Evolutionary conservation across 352 stramenopile species (phyloP), one percentile per base, ranked within the genome.

Genomic region (Phytophthora parvispora): DNA sequence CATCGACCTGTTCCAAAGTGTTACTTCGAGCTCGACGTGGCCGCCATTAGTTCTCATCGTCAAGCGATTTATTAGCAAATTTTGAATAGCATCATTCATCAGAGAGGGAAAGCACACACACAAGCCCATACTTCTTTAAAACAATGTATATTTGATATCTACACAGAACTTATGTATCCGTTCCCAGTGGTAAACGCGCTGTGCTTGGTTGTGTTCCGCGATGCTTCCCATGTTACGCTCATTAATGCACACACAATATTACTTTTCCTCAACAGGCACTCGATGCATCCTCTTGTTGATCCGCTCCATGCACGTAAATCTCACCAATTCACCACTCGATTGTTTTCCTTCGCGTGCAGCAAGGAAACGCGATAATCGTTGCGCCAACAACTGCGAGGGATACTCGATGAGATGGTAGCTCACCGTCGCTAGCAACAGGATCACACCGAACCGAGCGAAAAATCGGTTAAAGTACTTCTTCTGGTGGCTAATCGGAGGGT

Each of bases 381-480:
- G 65, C 13, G 67, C 67, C 0, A 74, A 22, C 18, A 64, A 29
- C 49, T 74, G 62, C 45, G 64, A 74, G 2, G 74, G 74, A 18
- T 63, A 43, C 31, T 81, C 74, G 27, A 81, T 69, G 1, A 69
- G 20, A 16, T 71, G 62, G 54, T 76, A 81, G n/a, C 65, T 74
- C 13, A 45, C 65, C 7, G 69, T 75, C 47, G 67, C 47, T 18
- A 84, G 22, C 38, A 72, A 15, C 27, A 77, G 66, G 45, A 77
- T 68, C n/a, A 81, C 31, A 18, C 24, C 63, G 32, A 80, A 72
- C 20, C 69, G 57, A 40, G 67, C 49, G n/a, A 77, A 74, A 18
- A 80, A 67, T 29, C 68, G 66, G 32, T 84, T 64, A 31, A 75
- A 77, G 42, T 73, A 78, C 8, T 65, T 72, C 50, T 76, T 57